Base-by-base conservation (phyloP, 148 eudicot species). In the Fagopyrum esculentum region DNA sequence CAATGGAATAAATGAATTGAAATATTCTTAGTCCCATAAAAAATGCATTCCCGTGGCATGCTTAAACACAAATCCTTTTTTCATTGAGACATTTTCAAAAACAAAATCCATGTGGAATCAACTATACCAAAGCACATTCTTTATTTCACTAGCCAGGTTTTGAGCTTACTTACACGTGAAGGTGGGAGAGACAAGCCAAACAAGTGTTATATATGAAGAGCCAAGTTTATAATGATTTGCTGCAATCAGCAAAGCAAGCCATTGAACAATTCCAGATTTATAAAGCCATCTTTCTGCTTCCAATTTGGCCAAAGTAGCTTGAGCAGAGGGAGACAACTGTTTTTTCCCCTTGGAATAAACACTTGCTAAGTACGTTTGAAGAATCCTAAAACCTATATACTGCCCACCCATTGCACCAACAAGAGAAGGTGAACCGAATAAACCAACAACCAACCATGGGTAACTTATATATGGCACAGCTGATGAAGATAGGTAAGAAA, bases 211-310 rank as follows among this genome's bases (percentile, higher is more conserved):
- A 84, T 88, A 95, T 8, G 98, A 80, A 55, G 96, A 85, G 44
- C 96, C 97, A 54, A 90, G 78, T 84, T 83, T 90, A 69, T 79
- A 95, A 74, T 87, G 89, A 79, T 85, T 84, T 77, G 91, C 90
- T 9, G 84, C 70, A 52, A 81, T 76, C 80, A 95, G 79, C 64
- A 95, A 71, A 52, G 88, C 30, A 72, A 95, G 79, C 97, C 98
- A 95, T 79, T 90, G 98, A 74, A 92, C 12, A 77, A 84, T 81
- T 76, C 98, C 98, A 57, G 91, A 83, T 83, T 95, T 92, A 75
- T 79, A 95, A 69, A 92, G 84, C 96, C 97, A 95, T 81, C 98
- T 86, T 84, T 95, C 98, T 74, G 97, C 97, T 75, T 92, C 98
- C 79, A 95, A 85, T 82, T 90, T 83, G 61, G 89, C 88, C 83